Percentiles rank a stretch among this genome's conserved stretches.
These are phyloP conservation scores for Chiua virens DNA, from an alignment of 768 basidiomycete species.

Conservation along the genomic window DNA sequence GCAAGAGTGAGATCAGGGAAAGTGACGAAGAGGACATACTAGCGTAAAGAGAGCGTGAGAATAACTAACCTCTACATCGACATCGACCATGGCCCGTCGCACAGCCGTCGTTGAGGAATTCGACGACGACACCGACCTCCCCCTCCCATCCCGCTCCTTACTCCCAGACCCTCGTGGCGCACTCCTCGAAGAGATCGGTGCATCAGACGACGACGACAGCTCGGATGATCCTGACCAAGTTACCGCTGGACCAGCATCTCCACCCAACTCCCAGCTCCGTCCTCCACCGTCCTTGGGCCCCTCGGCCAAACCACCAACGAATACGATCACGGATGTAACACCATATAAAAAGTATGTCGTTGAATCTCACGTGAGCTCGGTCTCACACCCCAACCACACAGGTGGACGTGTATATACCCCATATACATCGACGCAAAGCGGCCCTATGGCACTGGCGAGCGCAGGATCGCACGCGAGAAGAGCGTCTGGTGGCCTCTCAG, in stretches of 20 bases:
- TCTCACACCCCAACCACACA: constrained; percentile 33
- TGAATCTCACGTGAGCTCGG: not conserved
- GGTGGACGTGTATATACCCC: constrained; percentile 96
- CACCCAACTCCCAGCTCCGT: constrained; percentile 34
- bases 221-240: constrained; percentile 31
- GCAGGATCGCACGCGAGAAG: constrained; percentile 76
- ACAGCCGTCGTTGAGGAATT: constrained; percentile 75
- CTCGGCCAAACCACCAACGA: constrained; percentile 28
- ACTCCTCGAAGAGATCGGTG: constrained; percentile 69
- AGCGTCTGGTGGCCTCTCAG: constrained; percentile 94
- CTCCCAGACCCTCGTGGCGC: constrained; percentile 71
- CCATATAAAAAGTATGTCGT: constrained; percentile 76
- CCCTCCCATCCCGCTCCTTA: constrained; percentile 66
- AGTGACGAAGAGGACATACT: no score
- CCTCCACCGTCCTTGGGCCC: constrained; percentile 13
- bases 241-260: constrained; percentile 57
- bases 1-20: constrained; percentile 2
- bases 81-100: constrained; percentile 62
- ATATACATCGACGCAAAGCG: constrained; percentile 97
- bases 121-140: constrained; percentile 93
- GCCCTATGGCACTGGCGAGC: constrained; percentile 78
- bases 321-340: constrained; percentile 67
- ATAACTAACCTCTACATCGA: constrained; percentile 5
- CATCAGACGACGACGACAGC: constrained; percentile 51
- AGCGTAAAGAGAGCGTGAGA: constrained; percentile 28